A percentile compares a stretch with the other conserved stretches of the same genome.
Conservation (phyloP, 306 rosid species). For the Begonia fuchsioides region DNA sequence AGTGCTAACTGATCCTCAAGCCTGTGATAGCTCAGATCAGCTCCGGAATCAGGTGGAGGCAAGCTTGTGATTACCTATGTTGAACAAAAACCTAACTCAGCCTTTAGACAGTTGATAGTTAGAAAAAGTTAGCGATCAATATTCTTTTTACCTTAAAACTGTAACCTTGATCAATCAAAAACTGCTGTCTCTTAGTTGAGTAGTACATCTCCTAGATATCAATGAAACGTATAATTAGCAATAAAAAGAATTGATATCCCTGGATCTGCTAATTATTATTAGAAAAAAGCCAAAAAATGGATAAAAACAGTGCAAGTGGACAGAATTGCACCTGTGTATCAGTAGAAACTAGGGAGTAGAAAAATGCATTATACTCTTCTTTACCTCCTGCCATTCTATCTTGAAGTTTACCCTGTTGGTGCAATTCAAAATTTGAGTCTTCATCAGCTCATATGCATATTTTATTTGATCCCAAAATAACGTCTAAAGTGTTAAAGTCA, state of each 20-base stretch:
- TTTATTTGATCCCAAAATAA: background rate
- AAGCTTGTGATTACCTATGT: constrained; percentile 93
- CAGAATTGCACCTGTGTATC: constrained; percentile 69
- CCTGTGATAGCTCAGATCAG: constrained; percentile 54
- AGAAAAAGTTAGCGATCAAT: constrained; percentile 1
- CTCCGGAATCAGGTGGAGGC: constrained; percentile 76
- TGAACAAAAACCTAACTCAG: constrained; percentile 8
- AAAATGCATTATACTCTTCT: constrained; percentile 95
- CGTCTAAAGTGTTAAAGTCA: background rate
- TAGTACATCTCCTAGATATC: constrained; percentile 88
- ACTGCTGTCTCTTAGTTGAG: constrained; percentile 92
- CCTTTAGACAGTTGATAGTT: constrained; percentile 5
- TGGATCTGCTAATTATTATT: no score
- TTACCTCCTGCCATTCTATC: constrained; percentile 99
- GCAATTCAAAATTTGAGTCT: constrained; percentile 11
- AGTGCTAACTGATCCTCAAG: constrained; percentile 77
- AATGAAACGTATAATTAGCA: background rate
- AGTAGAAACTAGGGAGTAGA: constrained; percentile 93
- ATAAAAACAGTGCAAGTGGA: constrained; percentile 6
- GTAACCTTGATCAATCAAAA: constrained; percentile 97
- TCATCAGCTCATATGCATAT: no score
- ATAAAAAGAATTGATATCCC: no score
- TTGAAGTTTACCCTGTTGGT: constrained; percentile 74
- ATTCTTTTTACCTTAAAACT: constrained; percentile 67
- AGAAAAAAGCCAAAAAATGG: no score